A percentile compares a stretch with the other conserved stretches of the same genome.
Conservation (phyloP, 345 rosid species). For the Hirschfeldia incana region DNA sequence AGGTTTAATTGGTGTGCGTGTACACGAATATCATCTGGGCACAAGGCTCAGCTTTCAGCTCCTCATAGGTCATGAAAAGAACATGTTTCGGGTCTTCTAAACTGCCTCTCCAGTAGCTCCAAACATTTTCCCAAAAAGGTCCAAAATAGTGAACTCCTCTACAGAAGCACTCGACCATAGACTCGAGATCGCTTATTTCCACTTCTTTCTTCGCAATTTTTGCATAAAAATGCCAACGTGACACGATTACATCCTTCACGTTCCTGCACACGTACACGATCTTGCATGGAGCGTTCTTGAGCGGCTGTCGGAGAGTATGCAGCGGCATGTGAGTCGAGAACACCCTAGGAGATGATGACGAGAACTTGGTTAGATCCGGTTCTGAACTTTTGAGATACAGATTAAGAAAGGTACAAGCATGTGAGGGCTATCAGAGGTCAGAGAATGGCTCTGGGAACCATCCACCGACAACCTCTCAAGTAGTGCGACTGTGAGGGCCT, state of each 20-base stretch:
- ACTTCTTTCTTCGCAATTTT: neutral
- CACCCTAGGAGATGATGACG: neutral
- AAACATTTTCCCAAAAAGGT: neutral
- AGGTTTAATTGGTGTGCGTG: no score
- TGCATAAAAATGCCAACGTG: neutral
- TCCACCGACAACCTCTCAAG: neutral
- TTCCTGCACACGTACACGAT: neutral
- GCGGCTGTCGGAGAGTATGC: neutral
- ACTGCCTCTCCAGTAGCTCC: neutral
- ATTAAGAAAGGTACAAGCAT: neutral
- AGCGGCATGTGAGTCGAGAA: neutral
- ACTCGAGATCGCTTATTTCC: neutral
- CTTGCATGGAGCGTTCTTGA: neutral
- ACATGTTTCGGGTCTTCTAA: neutral
- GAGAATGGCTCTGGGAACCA: neutral
- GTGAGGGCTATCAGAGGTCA: neutral
- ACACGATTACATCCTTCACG: neutral
- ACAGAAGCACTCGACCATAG: neutral
- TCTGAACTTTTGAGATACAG: neutral
- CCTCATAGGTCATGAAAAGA: neutral
- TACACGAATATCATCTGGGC: no score
- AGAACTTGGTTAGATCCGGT: neutral
- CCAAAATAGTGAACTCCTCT: neutral
- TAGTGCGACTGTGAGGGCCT: neutral
- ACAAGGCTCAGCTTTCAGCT: neutral